Evolutionary conservation across 805 yeast genomes (phyloP), one percentile per base, ranked within the genome.

Genomic region (Citeromyces matritensis): DNA sequence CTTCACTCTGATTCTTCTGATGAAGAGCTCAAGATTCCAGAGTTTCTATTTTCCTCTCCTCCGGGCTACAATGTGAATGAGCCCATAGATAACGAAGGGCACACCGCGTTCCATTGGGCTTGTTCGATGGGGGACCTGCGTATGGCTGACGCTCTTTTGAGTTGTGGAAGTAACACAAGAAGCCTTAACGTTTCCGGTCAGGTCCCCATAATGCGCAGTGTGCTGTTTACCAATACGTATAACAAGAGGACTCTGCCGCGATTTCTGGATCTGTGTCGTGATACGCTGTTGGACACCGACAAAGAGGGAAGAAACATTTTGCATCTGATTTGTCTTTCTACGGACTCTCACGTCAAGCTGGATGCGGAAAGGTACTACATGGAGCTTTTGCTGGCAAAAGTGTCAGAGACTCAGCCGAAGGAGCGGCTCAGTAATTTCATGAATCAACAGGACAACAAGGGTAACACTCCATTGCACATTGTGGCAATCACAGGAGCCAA

Each of bases 61-160:
- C 60, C 65, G 15, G 77, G 69, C 33, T 75, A 79, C 42, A 71
- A 80, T 40, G 65, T 81, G 37, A 68, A 76, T 57, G 82, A 79
- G 33, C 74, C 84, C 4, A 82, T 91, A 15, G 98, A 91, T 49
- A 86, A 82, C 36, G 96, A 91, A 47, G 93, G 95, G 2, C 93
- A 91, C 47, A 81, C 95, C 0, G 79, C 94, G 2, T 73, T 91
- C 42, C 98, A 91, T 53, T 91, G 97, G 96, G 94, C 97, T 0
- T 84, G 96, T 37, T 80, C 97, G 1, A 84, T 91, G 69, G 98
- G 97, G 3, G 82, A 77, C 48, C 54, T 78, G 23, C 68, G 66
- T 30, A 73, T 86, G 54, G 74, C 83, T 34, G 91, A 79, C 41
- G 67, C 85, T 9, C 61, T 91, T 27, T 55, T 83, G 21, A 62